Base-by-base conservation (phyloP, 306 rosid species). In the Glycine soja region DNA sequence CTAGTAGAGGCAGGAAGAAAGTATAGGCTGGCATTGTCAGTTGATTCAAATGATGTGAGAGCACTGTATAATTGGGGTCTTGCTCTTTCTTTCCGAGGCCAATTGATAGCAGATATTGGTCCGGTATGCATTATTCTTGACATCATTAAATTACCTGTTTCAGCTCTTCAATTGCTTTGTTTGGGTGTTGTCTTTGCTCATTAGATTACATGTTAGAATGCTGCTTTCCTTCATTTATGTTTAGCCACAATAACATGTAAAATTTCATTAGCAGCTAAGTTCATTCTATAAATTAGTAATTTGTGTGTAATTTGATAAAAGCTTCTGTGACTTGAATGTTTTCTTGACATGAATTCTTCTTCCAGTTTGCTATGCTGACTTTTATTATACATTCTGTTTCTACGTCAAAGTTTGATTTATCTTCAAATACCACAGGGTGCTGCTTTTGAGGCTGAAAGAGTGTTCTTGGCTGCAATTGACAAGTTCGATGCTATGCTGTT, bases 21-120 rank as follows among this genome's bases (percentile, higher is more conserved):
- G 85, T 95, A 95, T 82, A 88, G 95, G 82, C 73, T 92, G 89
- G 99, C 99, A 0, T 85, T 95, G 74, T 91, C 99, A 19, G 91
- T 95, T 82, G 99, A 95, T 77, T 86, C 90, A 11, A 91, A 86
- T 79, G 97, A 95, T 48, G 89, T 86, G 71, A 84, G 98, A 76
- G 94, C 99, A 14, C 85, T 95, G 14, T 95, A 95, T 87, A 95
- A 95, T 59, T 95, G 99, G 99, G 99, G 99, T 66, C 97, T 95
- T 76, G 99, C 99, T 75, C 98, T 95, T 73, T 89, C 92, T 74
- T 91, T 93, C 83, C 97, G 99, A 59, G 99, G 93, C 58, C 99
- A 95, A 62, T 84, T 95, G 88, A 89, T 95, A 57, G 89, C 98
- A 14, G 98, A 95, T 74, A 90, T 95, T 78, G 99, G 98, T 63